Conservation (phyloP, 139 green algal genomes). For the Coelastrella sp. region DNA sequence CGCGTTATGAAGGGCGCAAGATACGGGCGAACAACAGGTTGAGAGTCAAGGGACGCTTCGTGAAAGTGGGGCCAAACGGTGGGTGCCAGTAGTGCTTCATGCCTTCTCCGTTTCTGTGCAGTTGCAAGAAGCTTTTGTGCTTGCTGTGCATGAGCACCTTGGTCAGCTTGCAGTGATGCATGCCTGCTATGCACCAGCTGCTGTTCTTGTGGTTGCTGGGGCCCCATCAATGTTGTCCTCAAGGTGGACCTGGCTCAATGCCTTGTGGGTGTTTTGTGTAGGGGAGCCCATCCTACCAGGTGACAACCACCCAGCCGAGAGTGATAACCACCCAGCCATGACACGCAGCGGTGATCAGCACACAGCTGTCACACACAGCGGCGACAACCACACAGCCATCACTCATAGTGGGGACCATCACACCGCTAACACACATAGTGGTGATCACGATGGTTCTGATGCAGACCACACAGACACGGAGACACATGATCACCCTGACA, state of each 20-base stretch:
- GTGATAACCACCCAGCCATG: not conserved
- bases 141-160: not conserved
- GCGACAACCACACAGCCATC: no score
- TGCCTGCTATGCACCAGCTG: no score
- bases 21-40: constrained; percentile 37
- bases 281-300: constrained; percentile 21
- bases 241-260: not conserved
- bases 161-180: not conserved
- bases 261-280: not conserved
- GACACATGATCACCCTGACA: constrained; percentile 18
- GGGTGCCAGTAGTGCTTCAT: not conserved
- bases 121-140: not conserved
- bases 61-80: constrained; percentile 30
- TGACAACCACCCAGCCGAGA: not conserved
- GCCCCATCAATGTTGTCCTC: not conserved
- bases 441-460: constrained; percentile 26
- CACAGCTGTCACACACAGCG: not conserved
- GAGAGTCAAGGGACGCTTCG: constrained; percentile 30
- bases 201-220: not conserved
- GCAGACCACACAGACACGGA: constrained; percentile 17
- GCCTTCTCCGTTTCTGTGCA: not conserved
- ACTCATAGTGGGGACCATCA: not conserved
- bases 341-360: constrained; percentile 1
- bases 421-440: not conserved
- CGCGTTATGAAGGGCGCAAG: constrained; percentile 10